These are phyloP conservation scores for Fusarium avenaceum DNA, from an alignment of 2,329 filamentous ascomycete species.

Conservation along the genomic window DNA sequence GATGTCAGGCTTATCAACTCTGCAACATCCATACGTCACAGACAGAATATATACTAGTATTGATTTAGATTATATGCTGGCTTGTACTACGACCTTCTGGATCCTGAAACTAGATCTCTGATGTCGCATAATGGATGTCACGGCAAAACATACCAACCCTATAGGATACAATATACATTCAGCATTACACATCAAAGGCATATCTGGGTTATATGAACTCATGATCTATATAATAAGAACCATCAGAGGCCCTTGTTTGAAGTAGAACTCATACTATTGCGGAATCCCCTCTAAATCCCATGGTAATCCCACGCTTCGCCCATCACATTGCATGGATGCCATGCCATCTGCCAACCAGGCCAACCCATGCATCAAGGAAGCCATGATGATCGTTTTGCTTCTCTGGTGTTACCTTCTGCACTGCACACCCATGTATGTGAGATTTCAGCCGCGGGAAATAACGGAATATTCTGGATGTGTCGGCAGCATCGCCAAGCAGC, in stretches of 20 bases:
- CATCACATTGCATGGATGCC: conserved; percentile 1
- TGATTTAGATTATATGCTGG: conserved; percentile 19
- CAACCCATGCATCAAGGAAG: conserved; percentile 10
- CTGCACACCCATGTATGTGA: conserved; percentile 9
- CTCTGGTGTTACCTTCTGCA: background rate
- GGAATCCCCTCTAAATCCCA: background rate
- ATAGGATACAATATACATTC: background rate
- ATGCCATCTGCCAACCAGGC: conserved; percentile 1
- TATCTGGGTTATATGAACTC: too few relatives aligned
- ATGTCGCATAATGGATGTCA: conserved; percentile 15
- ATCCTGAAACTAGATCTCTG: conserved; percentile 25
- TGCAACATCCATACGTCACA: background rate
- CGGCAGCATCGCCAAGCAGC: conserved; percentile 18
- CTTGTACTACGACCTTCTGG: conserved; percentile 10
- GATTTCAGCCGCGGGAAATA: conserved; percentile 21
- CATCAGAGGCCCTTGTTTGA: too few relatives aligned
- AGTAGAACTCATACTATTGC: background rate
- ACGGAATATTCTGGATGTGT: conserved; percentile 19
- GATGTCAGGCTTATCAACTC: background rate
- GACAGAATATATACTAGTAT: background rate
- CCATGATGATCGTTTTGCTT: conserved; percentile 6
- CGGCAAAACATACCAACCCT: conserved; percentile 27
- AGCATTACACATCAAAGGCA: background rate
- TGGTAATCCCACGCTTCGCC: conserved; percentile 25
- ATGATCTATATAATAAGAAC: too few relatives aligned